These are phyloP conservation scores for Diatrype stigma DNA, from an alignment of 2,329 filamentous ascomycete genomes.

Conservation along the genomic window DNA sequence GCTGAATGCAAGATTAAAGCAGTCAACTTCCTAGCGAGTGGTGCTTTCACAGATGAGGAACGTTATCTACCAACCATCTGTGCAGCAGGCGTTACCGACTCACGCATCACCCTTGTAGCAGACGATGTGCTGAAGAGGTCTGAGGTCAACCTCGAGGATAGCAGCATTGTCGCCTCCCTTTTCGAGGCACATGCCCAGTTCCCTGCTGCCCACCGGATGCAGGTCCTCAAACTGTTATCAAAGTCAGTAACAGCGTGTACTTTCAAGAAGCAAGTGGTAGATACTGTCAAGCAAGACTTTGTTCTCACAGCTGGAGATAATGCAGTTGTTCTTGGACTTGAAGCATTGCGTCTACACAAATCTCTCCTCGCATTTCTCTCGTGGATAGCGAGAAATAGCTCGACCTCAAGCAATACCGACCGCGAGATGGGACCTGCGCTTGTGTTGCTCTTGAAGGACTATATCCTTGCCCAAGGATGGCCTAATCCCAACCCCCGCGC, in stretches of 20 bases:
- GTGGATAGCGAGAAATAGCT: conserved; percentile 76
- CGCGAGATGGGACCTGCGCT: conserved; percentile 63
- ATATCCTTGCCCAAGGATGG: conserved; percentile 80
- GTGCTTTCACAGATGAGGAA: conserved; percentile 78
- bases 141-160: conserved; percentile 68
- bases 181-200: conserved; percentile 71
- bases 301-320: conserved; percentile 31
- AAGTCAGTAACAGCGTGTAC: conserved; percentile 72
- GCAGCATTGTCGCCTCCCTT: conserved; percentile 57
- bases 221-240: conserved; percentile 69
- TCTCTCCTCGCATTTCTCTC: conserved; percentile 83
- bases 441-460: conserved; percentile 65
- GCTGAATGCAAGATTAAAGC: conserved; percentile 66
- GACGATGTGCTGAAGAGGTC: conserved; percentile 85
- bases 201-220: conserved; percentile 69
- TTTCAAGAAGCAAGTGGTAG: conserved; percentile 63
- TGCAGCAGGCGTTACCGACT: conserved; percentile 78
- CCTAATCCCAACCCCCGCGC: conserved; percentile 50
- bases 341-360: conserved; percentile 73
- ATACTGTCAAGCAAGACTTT: conserved; percentile 65
- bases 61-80: conserved; percentile 80
- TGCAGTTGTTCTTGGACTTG: conserved; percentile 55
- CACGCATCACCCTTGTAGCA: conserved; percentile 74
- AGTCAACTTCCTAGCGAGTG: conserved; percentile 72
- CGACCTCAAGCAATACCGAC: conserved; percentile 50